Evolutionary conservation across 805 yeast genomes (phyloP), one percentile per base, ranked within the genome.

Genomic region (Metschnikowia reukaufii): DNA sequence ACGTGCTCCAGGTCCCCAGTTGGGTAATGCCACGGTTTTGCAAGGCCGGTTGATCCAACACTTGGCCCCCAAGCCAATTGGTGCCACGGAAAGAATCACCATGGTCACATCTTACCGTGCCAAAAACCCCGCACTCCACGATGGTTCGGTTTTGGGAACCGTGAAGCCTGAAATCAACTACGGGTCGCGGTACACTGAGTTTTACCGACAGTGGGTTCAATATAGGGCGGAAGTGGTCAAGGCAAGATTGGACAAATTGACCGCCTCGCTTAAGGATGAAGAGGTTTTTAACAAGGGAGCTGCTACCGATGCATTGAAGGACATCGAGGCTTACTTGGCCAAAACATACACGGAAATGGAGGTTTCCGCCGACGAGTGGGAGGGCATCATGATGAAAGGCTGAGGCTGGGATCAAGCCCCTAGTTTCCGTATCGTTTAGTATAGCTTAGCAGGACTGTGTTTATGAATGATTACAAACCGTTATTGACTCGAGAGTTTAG

Each of bases 91-190:
- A 54, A 59, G 75, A 56, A 68, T 70, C 44, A 70, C 75, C 19
- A 66, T 67, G 72, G 75, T 70, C n/a, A 69, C 74, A 4, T 64
- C 70, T 9, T 69, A 66, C 51, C 55, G 71, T 30, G 67, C 74
- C 15, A 66, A 64, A 42, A 58, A 66, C 42, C 60, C 68, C 1
- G 23, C 42, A 30, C 52, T 49, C 18, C 51, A 52, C 36, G 75
- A 70, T 37, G 59, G 55, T 7, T 67, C 73, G 1, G 67, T 62
- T 4, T 62, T 70, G 51, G 44, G 54, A 13, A 69, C 75, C 0
- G 72, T 67, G 32, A 70, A 70, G 47, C 75, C 74, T 1, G 75
- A 69, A 38, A 44, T 68, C 44, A 67, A 66, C 49, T 62, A 49
- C 39, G 73, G 73, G 6, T 60, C 72, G 4, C 54, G 65, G 13